A percentile compares a stretch with the other conserved stretches of the same genome.
Evolutionary conservation across 2,329 filamentous ascomycete species (phyloP).

Genomic region (Aspergillus oerlinghausenensis): DNA sequence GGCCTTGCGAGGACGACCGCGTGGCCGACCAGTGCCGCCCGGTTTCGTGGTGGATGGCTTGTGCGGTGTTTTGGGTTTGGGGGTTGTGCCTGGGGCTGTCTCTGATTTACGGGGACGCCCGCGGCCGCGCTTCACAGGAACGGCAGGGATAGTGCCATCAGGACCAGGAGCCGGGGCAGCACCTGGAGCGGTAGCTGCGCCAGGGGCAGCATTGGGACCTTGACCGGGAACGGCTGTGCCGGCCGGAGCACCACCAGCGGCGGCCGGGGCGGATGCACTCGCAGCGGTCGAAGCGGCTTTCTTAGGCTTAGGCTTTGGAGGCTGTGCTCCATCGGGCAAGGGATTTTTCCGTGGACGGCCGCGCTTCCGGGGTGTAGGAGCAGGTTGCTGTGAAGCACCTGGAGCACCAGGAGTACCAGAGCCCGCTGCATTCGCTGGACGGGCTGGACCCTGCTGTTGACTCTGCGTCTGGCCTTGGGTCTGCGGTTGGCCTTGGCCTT

Average conservation of each 20-base stretch:
- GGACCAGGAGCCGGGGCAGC: conserved; percentile 7
- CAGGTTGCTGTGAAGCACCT: neutral
- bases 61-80: conserved; percentile 15
- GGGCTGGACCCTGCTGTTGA: neutral
- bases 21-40: conserved; percentile 28
- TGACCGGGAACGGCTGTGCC: neutral
- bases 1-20: conserved; percentile 31
- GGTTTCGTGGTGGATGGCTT: conserved; percentile 16
- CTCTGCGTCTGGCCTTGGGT: conserved; percentile 3
- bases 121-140: conserved; percentile 19
- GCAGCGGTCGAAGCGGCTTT: conserved; percentile 8
- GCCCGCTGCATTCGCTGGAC: conserved; percentile 2
- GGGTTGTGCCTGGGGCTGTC: conserved; percentile 11
- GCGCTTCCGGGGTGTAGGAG: conserved; percentile 20
- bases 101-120: conserved; percentile 23
- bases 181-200: neutral
- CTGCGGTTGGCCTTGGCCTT: conserved; percentile 10
- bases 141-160: conserved; percentile 12
- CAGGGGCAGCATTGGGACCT: neutral
- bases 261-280: neutral
- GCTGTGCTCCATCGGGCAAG: conserved; percentile 5
- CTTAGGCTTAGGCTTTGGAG: conserved; percentile 13
- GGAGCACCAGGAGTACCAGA: conserved; percentile 1
- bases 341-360: conserved; percentile 27
- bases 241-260: neutral